Evolutionary conservation across 371 early-diverging fungal genomes (phyloP).

Genomic region (Mucor racemosus): DNA sequence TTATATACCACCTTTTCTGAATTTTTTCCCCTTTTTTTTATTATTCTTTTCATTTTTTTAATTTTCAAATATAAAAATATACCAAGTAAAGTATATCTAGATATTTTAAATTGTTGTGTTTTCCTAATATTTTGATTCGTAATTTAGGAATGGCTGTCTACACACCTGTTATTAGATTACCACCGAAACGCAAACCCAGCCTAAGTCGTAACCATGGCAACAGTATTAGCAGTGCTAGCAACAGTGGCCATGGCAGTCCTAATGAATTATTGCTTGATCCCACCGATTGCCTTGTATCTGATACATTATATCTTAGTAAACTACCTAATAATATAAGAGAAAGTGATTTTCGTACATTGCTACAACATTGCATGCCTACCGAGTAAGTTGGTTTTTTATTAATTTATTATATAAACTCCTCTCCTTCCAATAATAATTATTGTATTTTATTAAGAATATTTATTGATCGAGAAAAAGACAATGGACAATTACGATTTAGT

Average conservation of each 20-base stretch:
- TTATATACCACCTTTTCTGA: not conserved
- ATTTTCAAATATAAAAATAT: not conserved
- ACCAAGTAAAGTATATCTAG: not conserved
- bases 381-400: constrained; percentile 38
- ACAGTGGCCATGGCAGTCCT: not conserved
- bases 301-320: constrained; percentile 44
- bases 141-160: constrained; percentile 36
- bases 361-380: constrained; percentile 48
- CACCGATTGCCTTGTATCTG: constrained; percentile 41
- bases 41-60: not conserved
- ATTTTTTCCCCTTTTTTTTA: not conserved
- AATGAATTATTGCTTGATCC: constrained; percentile 23
- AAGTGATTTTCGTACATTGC: constrained; percentile 40
- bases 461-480: constrained; percentile 29
- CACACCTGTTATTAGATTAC: constrained; percentile 44
- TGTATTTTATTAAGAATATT: constrained; percentile 20
- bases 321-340: constrained; percentile 40
- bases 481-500: constrained; percentile 34
- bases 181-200: constrained; percentile 45
- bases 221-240: not conserved
- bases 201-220: constrained; percentile 17
- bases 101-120: not conserved
- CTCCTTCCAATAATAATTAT: constrained; percentile 9
- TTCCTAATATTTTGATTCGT: not conserved
- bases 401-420: constrained; percentile 15